Percentiles rank a stretch among this genome's conserved stretches.
Evolutionary conservation across 805 yeast species (phyloP).

Genomic region (Saturnispora zaruensis): DNA sequence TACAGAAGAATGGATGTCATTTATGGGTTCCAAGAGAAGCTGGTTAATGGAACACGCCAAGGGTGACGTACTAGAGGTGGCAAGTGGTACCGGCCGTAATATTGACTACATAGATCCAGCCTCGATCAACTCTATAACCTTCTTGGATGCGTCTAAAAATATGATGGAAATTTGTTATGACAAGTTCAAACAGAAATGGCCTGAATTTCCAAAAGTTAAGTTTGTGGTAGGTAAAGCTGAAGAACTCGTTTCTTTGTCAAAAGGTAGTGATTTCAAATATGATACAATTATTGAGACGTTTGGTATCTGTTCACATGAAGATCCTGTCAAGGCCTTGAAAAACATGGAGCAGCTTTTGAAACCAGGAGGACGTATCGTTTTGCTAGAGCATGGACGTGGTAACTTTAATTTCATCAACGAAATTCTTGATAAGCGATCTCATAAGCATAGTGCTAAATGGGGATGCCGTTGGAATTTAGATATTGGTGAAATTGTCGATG

Average conservation of each 20-base stretch:
- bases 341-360: slow-evolving; percentile 66
- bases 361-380: slow-evolving; percentile 83
- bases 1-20: slow-evolving; percentile 56
- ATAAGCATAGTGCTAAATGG: slow-evolving; percentile 79
- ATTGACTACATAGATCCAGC: slow-evolving; percentile 61
- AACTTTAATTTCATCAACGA: slow-evolving; percentile 68
- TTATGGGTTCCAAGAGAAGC: slow-evolving; percentile 58
- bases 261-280: slow-evolving; percentile 44
- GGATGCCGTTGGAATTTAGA: slow-evolving; percentile 98
- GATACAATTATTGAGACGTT: slow-evolving; percentile 92
- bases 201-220: slow-evolving; percentile 63
- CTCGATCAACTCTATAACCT: slow-evolving; percentile 63
- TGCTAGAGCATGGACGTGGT: slow-evolving; percentile 91
- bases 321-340: slow-evolving; percentile 74
- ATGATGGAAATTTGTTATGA: slow-evolving; percentile 78
- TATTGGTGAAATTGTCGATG: slow-evolving; percentile 77
- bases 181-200: slow-evolving; percentile 62
- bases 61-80: slow-evolving; percentile 91
- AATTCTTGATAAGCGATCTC: slow-evolving; percentile 75
- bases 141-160: slow-evolving; percentile 71
- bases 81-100: slow-evolving; percentile 95
- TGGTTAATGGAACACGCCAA: slow-evolving; percentile 69
- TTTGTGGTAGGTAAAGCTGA: slow-evolving; percentile 90
- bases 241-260: slow-evolving; percentile 48
- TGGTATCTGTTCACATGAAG: slow-evolving; percentile 92